Evolutionary conservation across 73 alveolate genomes (phyloP).

Genomic region (Paramecium sexaurelia): DNA sequence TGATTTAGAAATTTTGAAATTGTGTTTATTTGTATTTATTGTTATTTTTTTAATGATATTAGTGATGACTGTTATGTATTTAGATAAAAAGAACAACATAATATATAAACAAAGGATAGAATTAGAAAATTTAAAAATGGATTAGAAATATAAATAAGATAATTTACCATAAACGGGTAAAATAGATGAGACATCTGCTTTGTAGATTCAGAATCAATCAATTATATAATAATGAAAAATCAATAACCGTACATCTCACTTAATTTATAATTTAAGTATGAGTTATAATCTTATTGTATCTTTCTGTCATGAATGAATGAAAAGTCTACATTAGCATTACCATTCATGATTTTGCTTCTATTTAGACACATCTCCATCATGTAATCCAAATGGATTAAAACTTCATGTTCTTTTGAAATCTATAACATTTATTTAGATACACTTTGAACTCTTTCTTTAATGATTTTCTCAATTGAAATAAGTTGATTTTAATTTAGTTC

Average conservation of each 20-base stretch:
- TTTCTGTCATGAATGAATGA: slow-evolving; percentile 24
- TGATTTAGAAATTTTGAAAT: neutral
- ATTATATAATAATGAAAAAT: neutral
- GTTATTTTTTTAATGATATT: neutral
- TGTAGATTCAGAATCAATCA: neutral
- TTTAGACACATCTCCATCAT: neutral
- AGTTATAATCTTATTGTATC: neutral
- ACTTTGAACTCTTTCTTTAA: slow-evolving; percentile 7
- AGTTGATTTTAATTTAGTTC: neutral
- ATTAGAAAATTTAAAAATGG: neutral
- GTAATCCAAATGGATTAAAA: neutral
- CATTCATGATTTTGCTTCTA: neutral
- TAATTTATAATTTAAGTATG: neutral
- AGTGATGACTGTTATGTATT: neutral
- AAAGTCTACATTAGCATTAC: neutral
- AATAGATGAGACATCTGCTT: neutral
- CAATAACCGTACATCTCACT: slow-evolving; percentile 19
- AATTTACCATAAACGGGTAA: neutral
- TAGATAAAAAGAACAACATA: neutral
- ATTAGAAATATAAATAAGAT: neutral
- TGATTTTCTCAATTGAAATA: neutral
- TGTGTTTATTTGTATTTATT: neutral
- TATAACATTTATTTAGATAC: neutral
- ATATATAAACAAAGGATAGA: neutral
- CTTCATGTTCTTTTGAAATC: neutral